A percentile compares a stretch with the other conserved stretches of the same genome.
Conservation (phyloP, 2,329 filamentous ascomycete species). For the Phialocephala sp. region DNA sequence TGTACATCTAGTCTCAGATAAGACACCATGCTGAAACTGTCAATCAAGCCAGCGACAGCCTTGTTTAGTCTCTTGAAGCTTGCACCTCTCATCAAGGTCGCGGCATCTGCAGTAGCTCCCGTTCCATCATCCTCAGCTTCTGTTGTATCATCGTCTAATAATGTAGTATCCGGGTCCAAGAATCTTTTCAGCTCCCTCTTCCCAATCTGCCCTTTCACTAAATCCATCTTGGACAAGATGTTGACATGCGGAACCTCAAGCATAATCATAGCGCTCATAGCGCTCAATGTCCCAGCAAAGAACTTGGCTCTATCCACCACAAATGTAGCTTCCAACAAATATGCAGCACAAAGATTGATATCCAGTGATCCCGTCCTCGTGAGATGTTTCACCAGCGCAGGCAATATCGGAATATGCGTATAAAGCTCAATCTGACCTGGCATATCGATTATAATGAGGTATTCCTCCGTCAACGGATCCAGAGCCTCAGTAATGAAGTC, state of each 20-base stretch:
- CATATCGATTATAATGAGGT: slow-evolving; percentile 98
- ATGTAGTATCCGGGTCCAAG: slow-evolving; percentile 80
- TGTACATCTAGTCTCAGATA: slow-evolving; percentile 90
- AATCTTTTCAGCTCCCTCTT: slow-evolving; percentile 91
- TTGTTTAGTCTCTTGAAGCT: slow-evolving; percentile 84
- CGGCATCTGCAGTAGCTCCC: slow-evolving; percentile 63
- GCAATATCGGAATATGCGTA: slow-evolving; percentile 93
- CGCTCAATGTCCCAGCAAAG: slow-evolving; percentile 92
- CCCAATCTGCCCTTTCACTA: slow-evolving; percentile 86
- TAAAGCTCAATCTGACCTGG: slow-evolving; percentile 98
- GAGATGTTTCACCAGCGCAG: slow-evolving; percentile 80
- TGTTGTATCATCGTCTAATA: slow-evolving; percentile 74
- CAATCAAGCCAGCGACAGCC: slow-evolving; percentile 89
- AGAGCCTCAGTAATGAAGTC: slow-evolving; percentile 88
- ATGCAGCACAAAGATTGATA: slow-evolving; percentile 90
- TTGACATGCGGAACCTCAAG: slow-evolving; percentile 97
- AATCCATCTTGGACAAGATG: slow-evolving; percentile 96
- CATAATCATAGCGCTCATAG: slow-evolving; percentile 99
- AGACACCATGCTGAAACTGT: slow-evolving; percentile 97
- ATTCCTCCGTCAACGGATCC: slow-evolving; percentile 88
- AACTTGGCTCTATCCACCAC: slow-evolving; percentile 96
- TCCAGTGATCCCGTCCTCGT: slow-evolving; percentile 81
- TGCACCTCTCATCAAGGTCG: slow-evolving; percentile 78
- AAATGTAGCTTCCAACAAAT: slow-evolving; percentile 94
- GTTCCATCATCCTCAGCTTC: slow-evolving; percentile 52